These are phyloP conservation scores for Galeopsis tetrahit DNA, from an alignment of 257 asterid species.

Conservation along the genomic window DNA sequence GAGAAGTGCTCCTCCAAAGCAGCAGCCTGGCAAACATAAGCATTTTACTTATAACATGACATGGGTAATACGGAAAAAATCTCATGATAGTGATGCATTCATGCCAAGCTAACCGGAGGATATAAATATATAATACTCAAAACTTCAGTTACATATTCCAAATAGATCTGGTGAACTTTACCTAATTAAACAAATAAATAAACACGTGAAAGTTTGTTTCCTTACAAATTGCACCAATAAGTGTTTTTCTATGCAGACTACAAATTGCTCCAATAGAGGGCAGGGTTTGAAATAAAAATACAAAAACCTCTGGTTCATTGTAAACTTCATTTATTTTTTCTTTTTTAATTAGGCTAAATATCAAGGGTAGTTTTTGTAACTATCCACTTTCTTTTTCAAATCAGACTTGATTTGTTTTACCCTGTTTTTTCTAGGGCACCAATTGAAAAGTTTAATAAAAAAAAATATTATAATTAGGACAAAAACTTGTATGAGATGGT, in stretches of 20 bases:
- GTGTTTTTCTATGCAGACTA: too few species aligned
- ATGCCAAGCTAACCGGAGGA: not conserved
- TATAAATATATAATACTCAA: not conserved
- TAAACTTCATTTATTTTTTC: not conserved
- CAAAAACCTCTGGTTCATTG: not conserved
- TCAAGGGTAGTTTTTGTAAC: not conserved
- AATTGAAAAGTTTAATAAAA: not conserved
- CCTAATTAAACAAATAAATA: not conserved
- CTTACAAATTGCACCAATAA: not conserved
- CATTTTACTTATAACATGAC: conserved; percentile 1
- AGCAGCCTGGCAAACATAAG: conserved; percentile 53
- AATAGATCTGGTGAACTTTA: not conserved
- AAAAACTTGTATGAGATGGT: too few species aligned
- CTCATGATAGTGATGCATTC: not conserved
- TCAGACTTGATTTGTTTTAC: not conserved
- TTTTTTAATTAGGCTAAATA: not conserved
- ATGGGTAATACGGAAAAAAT: not conserved
- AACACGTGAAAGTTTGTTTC: not conserved
- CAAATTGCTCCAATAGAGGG: not conserved
- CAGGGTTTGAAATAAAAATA: not conserved
- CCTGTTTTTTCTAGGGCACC: not conserved
- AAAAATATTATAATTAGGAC: not conserved
- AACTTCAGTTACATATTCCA: not conserved
- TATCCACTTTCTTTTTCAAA: not conserved
- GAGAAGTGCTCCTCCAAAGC: conserved; percentile 85